phyloP scores from a whole-genome alignment of 2,329 filamentous ascomycete species.

The Aureobasidium namibiae region DNA sequence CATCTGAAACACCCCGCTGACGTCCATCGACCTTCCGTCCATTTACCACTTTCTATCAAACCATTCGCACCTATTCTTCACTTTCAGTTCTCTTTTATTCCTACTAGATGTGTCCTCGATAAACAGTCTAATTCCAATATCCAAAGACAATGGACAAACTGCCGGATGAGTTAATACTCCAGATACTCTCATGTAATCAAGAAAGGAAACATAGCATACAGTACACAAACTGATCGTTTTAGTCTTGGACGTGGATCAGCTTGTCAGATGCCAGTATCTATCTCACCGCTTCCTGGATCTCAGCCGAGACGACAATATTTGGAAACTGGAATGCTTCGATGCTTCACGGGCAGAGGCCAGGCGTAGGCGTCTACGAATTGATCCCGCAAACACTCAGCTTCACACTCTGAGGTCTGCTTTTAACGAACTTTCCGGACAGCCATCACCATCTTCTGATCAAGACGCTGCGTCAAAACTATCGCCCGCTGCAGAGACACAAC shows the following conservation, averaged over 20 bases:
- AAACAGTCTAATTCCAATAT: not conserved
- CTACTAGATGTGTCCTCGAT: not conserved
- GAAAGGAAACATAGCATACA: constrained; percentile 1
- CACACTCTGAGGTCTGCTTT: not conserved
- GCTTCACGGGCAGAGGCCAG: constrained; percentile 57
- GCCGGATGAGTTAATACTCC: constrained; percentile 35
- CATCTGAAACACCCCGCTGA: not conserved
- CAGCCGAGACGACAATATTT: constrained; percentile 66
- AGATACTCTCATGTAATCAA: constrained; percentile 33
- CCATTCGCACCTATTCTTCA: not conserved
- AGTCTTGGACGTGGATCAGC: constrained; percentile 57
- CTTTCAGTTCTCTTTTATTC: not conserved
- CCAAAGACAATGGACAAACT: constrained; percentile 14
- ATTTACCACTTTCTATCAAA: not conserved
- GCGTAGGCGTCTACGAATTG: constrained; percentile 43
- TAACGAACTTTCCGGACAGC: not conserved
- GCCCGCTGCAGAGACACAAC: constrained; percentile 35
- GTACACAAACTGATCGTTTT: constrained; percentile 10
- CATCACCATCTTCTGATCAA: not conserved
- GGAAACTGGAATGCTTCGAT: constrained; percentile 68
- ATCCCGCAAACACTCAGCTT: not conserved
- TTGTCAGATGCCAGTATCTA: constrained; percentile 61
- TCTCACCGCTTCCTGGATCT: constrained; percentile 58
- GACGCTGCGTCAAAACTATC: not conserved
- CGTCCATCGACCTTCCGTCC: not conserved